A percentile compares a stretch with the other conserved stretches of the same genome.
Conservation (phyloP, 148 eudicot species). For the Arbutus unedo region DNA sequence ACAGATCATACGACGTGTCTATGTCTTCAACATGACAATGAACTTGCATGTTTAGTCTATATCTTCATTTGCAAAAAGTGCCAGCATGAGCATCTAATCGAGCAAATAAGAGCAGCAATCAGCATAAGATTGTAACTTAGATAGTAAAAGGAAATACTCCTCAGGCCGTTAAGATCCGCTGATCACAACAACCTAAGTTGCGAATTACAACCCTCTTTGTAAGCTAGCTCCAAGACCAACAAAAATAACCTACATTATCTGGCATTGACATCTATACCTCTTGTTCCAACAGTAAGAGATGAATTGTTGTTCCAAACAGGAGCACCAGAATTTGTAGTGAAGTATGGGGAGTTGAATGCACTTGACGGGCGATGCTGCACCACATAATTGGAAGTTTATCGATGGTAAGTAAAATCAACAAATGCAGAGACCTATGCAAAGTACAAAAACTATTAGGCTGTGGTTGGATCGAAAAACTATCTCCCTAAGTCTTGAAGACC, state of each 20-base stretch:
- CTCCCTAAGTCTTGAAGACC: too few relatives aligned
- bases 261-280: slow-evolving; percentile 40
- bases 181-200: too few relatives aligned
- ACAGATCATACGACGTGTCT: background rate
- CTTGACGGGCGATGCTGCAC: slow-evolving; percentile 77
- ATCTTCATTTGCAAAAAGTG: background rate
- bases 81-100: slow-evolving; percentile 2
- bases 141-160: too few relatives aligned
- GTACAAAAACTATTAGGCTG: background rate
- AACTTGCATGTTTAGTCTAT: background rate
- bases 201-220: background rate
- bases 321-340: slow-evolving; percentile 78
- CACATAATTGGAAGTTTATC: slow-evolving; percentile 8
- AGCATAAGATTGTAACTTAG: background rate
- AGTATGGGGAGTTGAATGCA: slow-evolving; percentile 58
- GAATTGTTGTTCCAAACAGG: slow-evolving; percentile 83
- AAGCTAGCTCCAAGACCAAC: background rate
- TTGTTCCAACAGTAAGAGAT: slow-evolving; percentile 62
- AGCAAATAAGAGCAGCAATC: background rate
- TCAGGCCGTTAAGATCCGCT: background rate
- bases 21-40: background rate
- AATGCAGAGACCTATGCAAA: background rate
- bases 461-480: background rate
- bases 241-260: background rate
- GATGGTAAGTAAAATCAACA: background rate